A percentile compares a stretch with the other conserved stretches of the same genome.
These are phyloP conservation scores for Rhodamnia argentea DNA, from an alignment of 345 rosid genomes.

Conservation along the genomic window DNA sequence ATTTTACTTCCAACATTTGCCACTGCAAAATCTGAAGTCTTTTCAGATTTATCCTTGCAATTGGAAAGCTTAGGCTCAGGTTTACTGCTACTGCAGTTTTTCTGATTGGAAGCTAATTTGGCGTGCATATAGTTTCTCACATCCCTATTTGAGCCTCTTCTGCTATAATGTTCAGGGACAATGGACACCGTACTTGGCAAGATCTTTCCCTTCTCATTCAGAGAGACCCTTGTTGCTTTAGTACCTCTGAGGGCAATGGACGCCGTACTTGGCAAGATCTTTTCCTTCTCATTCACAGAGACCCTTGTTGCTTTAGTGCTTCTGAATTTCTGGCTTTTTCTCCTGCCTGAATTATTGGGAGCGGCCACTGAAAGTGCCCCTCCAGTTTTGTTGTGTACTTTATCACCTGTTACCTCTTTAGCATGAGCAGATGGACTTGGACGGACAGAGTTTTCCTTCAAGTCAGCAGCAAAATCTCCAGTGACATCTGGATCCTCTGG, in stretches of 20 bases:
- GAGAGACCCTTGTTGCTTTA: conserved; percentile 5
- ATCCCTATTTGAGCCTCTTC: background rate
- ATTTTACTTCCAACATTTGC: background rate
- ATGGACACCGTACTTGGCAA: background rate
- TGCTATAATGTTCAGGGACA: background rate
- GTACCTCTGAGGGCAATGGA: conserved; percentile 2
- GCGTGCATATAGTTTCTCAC: background rate
- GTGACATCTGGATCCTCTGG: background rate
- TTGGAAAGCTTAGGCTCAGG: background rate
- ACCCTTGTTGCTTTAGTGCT: conserved; percentile 5
- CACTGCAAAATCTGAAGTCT: background rate
- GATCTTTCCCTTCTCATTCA: conserved; percentile 7
- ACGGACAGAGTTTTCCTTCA: background rate
- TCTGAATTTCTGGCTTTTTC: conserved; percentile 7
- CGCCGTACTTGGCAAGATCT: background rate
- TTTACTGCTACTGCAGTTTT: background rate
- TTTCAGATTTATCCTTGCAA: conserved; percentile 23
- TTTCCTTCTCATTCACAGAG: conserved; percentile 8
- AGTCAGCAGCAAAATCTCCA: background rate
- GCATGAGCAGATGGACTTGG: background rate
- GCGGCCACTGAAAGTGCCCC: background rate
- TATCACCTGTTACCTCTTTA: background rate
- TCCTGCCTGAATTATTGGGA: conserved; percentile 3
- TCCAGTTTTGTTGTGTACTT: background rate
- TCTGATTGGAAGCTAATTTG: background rate